Base-by-base conservation (phyloP, 768 basidiomycete genomes). In the Cytidiella melzeri region DNA sequence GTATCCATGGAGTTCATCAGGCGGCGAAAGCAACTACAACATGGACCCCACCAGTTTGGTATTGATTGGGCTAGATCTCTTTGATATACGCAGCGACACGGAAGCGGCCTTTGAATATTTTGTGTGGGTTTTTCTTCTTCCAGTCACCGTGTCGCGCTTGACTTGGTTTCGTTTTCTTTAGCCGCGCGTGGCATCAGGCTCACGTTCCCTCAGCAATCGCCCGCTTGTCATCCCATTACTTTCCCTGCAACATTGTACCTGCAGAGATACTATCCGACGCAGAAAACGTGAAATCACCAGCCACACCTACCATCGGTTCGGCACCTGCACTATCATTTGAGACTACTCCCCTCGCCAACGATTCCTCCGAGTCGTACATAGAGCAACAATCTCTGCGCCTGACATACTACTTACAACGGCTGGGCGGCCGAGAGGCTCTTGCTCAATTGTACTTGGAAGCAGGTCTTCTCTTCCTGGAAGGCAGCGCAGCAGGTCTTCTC, bases 11-110 rank as follows among this genome's bases (percentile, higher is more conserved):
- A 71, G 78, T 63, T 51, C 72, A 69, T 45, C 75, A 73, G 47
- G 48, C 18, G 43, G 53, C 15, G 86, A 89, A 50, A 73, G 77
- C 41, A 74, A 77, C 57, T 91, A 85, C 56, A 90, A 91, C 56
- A 88, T 91, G 85, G 88, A 91, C 62, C 81, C 88, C 1, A 91
- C 88, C 12, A 90, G 87, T 65, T 68, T 91, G 23, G 80, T 82
- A 1, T 66, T 90, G 46, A 75, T 81, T 52, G 88, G 76, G 7
- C 67, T 88, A 38, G 88, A 91, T 56, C 60, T 83, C 36, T 76
- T 77, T 42, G 87, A 90, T 61, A 87, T 91, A 43, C 74, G 84
- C 41, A 82, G 81, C 60, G 78, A 88, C 43, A 80, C 75, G 51
- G 83, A 85, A 39, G 83, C 81, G 51, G 88, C 88, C 3, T 91